phyloP scores from a whole-genome alignment of 2,329 filamentous ascomycete genomes.

The Neonectria neomacrospora region DNA sequence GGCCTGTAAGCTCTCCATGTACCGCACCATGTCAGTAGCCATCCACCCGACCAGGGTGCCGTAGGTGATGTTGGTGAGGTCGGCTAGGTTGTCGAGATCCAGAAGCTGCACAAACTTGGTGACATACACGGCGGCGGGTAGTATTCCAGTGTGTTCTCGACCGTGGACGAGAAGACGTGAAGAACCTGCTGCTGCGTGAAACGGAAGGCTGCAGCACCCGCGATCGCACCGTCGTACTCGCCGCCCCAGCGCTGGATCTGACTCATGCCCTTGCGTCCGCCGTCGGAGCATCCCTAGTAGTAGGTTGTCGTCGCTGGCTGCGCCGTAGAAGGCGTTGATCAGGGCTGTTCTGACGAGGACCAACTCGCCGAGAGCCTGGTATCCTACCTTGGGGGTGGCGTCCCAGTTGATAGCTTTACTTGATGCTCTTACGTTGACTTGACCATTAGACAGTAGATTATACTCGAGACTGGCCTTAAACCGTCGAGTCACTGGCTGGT shows the following conservation, averaged over 20 bases:
- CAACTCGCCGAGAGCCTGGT: constrained; percentile 64
- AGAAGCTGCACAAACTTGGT: constrained; percentile 56
- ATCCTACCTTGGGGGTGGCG: constrained; percentile 60
- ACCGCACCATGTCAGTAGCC: constrained; percentile 58
- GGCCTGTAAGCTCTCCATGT: no score
- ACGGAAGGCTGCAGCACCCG: constrained; percentile 38
- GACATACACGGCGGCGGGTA: constrained; percentile 52
- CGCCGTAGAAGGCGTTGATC: constrained; percentile 53
- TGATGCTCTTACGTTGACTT: no score
- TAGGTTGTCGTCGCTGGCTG: constrained; percentile 51
- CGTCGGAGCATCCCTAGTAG: constrained; percentile 61
- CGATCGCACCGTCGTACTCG: constrained; percentile 33
- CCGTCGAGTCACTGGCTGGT: no score
- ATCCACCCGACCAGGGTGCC: constrained; percentile 68
- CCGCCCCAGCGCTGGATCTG: constrained; percentile 36
- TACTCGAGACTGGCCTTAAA: no score
- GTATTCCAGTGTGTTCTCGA: constrained; percentile 55
- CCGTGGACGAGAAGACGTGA: constrained; percentile 51
- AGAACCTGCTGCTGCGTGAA: constrained; percentile 56
- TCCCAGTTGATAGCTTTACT: constrained; percentile 66
- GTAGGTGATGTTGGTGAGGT: constrained; percentile 62
- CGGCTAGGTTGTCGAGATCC: constrained; percentile 54
- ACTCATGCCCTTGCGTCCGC: constrained; percentile 57
- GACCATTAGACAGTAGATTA: no score
- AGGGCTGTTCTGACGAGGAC: constrained; percentile 55